phyloP scores from a whole-genome alignment of 2,329 filamentous ascomycete species.

The Venturia carpophila region DNA sequence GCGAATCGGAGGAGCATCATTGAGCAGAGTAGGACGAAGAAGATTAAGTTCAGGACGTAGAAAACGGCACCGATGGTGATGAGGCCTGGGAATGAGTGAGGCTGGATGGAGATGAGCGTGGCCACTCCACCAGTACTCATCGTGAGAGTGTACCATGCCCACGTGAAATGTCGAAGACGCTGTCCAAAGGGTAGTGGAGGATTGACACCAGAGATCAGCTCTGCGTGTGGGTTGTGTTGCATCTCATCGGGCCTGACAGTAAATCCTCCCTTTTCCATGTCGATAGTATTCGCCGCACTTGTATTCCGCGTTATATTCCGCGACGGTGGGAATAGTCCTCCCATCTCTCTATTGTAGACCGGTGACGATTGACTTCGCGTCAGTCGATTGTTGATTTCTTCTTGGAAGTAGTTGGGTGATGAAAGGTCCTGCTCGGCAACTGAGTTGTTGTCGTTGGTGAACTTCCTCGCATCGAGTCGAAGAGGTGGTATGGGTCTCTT shows the following conservation, averaged over 20 bases:
- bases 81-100: slow-evolving; percentile 57
- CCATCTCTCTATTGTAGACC: neutral
- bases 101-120: slow-evolving; percentile 54
- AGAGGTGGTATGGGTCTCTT: neutral
- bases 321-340: neutral
- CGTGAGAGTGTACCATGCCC: slow-evolving; percentile 63
- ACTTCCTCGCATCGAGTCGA: neutral
- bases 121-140: slow-evolving; percentile 69
- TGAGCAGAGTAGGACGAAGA: slow-evolving; percentile 51
- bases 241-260: neutral
- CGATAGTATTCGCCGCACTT: neutral
- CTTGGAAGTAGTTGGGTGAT: neutral
- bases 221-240: slow-evolving; percentile 9
- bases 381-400: neutral
- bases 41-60: slow-evolving; percentile 58
- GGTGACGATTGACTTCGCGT: neutral
- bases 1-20: slow-evolving; percentile 54
- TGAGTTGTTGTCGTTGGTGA: neutral
- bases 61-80: slow-evolving; percentile 56
- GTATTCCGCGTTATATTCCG: neutral
- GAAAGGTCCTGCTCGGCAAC: neutral
- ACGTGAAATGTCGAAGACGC: slow-evolving; percentile 53
- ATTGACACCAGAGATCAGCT: slow-evolving; percentile 14
- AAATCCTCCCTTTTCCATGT: neutral
- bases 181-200: slow-evolving; percentile 29